Conservation (phyloP, 495 filamentous ascomycete genomes). For the Entonaema liquescens region DNA sequence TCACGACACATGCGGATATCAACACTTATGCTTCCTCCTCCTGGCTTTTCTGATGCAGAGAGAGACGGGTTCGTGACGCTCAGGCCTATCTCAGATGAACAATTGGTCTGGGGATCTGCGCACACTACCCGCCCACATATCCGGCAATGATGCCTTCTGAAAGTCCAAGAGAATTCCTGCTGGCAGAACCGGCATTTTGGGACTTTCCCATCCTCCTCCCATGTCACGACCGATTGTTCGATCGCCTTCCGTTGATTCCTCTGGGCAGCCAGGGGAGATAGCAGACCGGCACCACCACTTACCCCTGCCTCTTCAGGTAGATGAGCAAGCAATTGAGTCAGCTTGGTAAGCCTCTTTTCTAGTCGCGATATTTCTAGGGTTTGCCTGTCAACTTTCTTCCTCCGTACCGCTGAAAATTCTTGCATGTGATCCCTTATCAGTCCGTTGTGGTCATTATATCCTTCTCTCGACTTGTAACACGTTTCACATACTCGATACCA, state of each 20-base stretch:
- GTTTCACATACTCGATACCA: conserved; percentile 98
- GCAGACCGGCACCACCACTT: conserved; percentile 40
- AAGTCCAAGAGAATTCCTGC: conserved; percentile 91
- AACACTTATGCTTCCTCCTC: conserved; percentile 63
- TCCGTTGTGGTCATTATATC: conserved; percentile 90
- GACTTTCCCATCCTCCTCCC: conserved; percentile 91
- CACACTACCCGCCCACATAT: conserved; percentile 94
- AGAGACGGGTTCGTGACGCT: conserved; percentile 64
- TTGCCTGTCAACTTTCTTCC: conserved; percentile 81
- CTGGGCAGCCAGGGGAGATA: conserved; percentile 54
- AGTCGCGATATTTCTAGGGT: conserved; percentile 86
- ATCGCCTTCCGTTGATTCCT: conserved; percentile 75
- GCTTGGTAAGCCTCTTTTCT: conserved; percentile 89
- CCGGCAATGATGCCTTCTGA: conserved; percentile 92
- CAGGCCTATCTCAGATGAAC: conserved; percentile 84
- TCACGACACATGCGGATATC: conserved; percentile 92
- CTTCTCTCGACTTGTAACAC: conserved; percentile 94
- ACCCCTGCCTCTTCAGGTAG: conserved; percentile 67
- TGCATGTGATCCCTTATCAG: conserved; percentile 73
- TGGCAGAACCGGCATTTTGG: conserved; percentile 88
- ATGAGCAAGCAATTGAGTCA: conserved; percentile 83
- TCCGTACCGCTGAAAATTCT: conserved; percentile 71
- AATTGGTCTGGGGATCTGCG: conserved; percentile 81
- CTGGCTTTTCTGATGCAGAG: conserved; percentile 46
- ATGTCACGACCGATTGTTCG: conserved; percentile 91